These are phyloP conservation scores for Trichoderma parareesei DNA, from an alignment of 495 filamentous ascomycete species.

Conservation along the genomic window DNA sequence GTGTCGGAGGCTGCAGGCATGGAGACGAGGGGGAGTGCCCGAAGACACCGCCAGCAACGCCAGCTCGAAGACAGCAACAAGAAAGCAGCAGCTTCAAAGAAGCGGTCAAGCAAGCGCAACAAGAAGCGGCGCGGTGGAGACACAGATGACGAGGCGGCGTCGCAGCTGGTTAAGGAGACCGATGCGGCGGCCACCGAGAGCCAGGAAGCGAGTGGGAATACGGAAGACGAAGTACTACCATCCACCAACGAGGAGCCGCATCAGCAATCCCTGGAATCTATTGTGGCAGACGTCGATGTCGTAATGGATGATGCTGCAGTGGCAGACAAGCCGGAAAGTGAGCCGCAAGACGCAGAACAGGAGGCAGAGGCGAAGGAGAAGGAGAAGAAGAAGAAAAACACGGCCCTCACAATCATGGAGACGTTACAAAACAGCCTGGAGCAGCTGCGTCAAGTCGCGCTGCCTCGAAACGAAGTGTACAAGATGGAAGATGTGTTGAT, in stretches of 20 bases:
- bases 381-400: not conserved
- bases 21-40: not conserved
- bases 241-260: constrained; percentile 7
- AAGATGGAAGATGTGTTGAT: constrained; percentile 60
- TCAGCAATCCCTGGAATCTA: constrained; percentile 17
- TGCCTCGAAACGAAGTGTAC: constrained; percentile 45
- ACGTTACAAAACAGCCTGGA: constrained; percentile 31
- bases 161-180: constrained; percentile 6
- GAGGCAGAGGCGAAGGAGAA: constrained; percentile 10
- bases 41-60: constrained; percentile 2
- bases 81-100: not conserved
- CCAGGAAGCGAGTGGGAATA: not conserved
- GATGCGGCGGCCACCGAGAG: not conserved
- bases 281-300: not conserved
- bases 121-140: not conserved
- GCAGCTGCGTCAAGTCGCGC: constrained; percentile 39
- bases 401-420: constrained; percentile 11
- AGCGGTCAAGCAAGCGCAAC: constrained; percentile 14
- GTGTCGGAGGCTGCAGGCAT: not conserved
- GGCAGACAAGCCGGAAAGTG: constrained; percentile 13
- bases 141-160: constrained; percentile 12
- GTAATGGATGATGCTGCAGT: constrained; percentile 11
- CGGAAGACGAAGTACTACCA: constrained; percentile 6
- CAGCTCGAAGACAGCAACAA: not conserved
- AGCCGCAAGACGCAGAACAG: not conserved